Base-by-base conservation (phyloP, 2,329 filamentous ascomycete species). In the Lachnellula cervina region DNA sequence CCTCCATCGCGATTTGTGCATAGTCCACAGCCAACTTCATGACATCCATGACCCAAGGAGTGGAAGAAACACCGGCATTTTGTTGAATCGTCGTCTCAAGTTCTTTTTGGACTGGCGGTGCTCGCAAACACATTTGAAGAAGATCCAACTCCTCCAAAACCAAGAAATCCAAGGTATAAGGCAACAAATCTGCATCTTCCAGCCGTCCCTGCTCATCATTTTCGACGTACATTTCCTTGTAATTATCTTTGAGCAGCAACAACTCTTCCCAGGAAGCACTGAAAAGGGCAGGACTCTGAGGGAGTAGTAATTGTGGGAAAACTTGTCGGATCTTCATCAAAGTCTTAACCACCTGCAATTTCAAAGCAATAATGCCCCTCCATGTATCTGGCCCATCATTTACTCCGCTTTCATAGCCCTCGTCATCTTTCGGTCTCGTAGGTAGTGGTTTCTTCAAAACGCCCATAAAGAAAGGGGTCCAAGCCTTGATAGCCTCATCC, bases 61-160 rank as follows among this genome's bases (percentile, higher is more conserved):
- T 85, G 9, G 83, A 80, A 55, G 83, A 79, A 2, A 82, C 81
- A 28, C 78, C 77, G 49, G 79, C 75, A 56, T 83, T 79, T 16
- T 81, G 62, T 72, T 81, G 71, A 42, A 97, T 76, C 72, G 96
- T 88, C 47, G 84, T 81, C 62, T 93, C 87, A n/a, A 99, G 83
- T 71, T 97, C 89, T 60, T 89, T 86, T 63, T 91, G 89, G 2
- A 99, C 92, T 0, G 90, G 90, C 4, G 90, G 86, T 6, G 93
- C 93, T 61, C 90, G 86, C 61, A 99, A 80, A 70, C 92, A 92
- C 56, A 91, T 87, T 73, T 96, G 94, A 69, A 99, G 82, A 68
- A 97, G 92, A 72, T 99, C 94, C 23, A 99, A 79, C 71, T 97
- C 92, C 71, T 99, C 94, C 7, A 97, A 77, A 3, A 97, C 85